Evolutionary conservation across 305 asterid genomes (phyloP).

Genomic region (Plantago coronopus): DNA sequence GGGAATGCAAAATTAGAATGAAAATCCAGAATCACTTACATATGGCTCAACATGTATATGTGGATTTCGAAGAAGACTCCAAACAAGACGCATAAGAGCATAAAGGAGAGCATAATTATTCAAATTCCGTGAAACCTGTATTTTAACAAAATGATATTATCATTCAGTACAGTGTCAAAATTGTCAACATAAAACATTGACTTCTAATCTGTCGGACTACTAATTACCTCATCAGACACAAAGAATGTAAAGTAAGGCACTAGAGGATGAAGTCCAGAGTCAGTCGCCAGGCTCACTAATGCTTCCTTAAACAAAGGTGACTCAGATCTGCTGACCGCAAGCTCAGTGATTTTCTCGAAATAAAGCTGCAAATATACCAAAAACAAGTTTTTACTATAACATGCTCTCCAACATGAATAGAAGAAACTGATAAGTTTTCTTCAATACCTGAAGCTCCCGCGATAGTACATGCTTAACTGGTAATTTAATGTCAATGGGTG

Average conservation of each 20-base stretch:
- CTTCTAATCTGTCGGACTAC: not conserved
- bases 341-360: constrained; percentile 90
- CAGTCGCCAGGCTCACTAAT: constrained; percentile 87
- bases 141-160: constrained; percentile 22
- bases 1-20: constrained; percentile 5
- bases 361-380: constrained; percentile 66
- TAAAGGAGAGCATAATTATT: constrained; percentile 64
- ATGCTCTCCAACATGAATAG: constrained; percentile 17
- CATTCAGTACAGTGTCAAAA: constrained; percentile 3
- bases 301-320: constrained; percentile 79
- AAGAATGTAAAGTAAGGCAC: constrained; percentile 95
- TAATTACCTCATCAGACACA: constrained; percentile 82
- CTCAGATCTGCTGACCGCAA: constrained; percentile 63
- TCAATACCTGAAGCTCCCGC: constrained; percentile 90
- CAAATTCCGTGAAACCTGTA: constrained; percentile 83
- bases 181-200: constrained; percentile 12
- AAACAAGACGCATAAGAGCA: constrained; percentile 94
- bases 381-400: constrained; percentile 12
- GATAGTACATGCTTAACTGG: constrained; percentile 95
- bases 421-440: constrained; percentile 20
- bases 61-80: constrained; percentile 94
- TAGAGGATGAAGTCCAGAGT: constrained; percentile 94
- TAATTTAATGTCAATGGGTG: constrained; percentile 72
- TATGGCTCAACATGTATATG: constrained; percentile 92
- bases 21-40: constrained; percentile 48